Evolutionary conservation across 2,329 filamentous ascomycete species (phyloP).

Genomic region (Endoconidiophora laricicola): DNA sequence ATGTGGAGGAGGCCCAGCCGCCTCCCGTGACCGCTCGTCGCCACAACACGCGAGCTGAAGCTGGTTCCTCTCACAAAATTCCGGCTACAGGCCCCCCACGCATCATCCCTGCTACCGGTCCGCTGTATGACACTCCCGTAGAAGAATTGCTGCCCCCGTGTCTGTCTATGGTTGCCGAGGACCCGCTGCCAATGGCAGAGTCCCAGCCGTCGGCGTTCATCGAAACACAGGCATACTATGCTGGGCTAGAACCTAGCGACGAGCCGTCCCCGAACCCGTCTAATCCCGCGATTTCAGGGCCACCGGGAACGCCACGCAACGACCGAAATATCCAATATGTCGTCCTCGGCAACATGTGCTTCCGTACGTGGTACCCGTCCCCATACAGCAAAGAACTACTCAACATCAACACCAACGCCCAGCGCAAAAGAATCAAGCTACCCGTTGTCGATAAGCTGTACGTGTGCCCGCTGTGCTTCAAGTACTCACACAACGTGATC

Average conservation of each 20-base stretch:
- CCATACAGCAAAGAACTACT: conserved; percentile 65
- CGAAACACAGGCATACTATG: too few species aligned
- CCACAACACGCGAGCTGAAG: too few species aligned
- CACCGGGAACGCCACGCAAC: conserved; percentile 14
- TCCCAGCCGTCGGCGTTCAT: too few species aligned
- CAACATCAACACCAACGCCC: neutral
- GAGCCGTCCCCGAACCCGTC: neutral
- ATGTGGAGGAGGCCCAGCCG: too few species aligned
- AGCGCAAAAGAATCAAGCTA: conserved; percentile 20
- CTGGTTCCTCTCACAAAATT: too few species aligned
- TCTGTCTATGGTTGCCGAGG: too few species aligned
- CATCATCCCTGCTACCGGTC: too few species aligned
- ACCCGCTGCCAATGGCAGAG: too few species aligned
- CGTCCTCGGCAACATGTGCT: conserved; percentile 66
- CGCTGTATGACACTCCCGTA: too few species aligned
- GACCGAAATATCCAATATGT: conserved; percentile 77
- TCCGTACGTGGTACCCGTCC: conserved; percentile 84
- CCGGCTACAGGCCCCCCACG: too few species aligned
- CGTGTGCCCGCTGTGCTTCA: conserved; percentile 87
- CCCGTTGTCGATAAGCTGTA: conserved; percentile 52
- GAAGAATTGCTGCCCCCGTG: too few species aligned
- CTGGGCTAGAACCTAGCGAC: neutral
- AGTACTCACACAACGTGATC: conserved; percentile 55
- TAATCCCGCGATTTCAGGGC: neutral
- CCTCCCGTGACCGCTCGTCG: too few species aligned